Evolutionary conservation across 495 filamentous ascomycete species (phyloP).

Genomic region (Bombardia bombarda): DNA sequence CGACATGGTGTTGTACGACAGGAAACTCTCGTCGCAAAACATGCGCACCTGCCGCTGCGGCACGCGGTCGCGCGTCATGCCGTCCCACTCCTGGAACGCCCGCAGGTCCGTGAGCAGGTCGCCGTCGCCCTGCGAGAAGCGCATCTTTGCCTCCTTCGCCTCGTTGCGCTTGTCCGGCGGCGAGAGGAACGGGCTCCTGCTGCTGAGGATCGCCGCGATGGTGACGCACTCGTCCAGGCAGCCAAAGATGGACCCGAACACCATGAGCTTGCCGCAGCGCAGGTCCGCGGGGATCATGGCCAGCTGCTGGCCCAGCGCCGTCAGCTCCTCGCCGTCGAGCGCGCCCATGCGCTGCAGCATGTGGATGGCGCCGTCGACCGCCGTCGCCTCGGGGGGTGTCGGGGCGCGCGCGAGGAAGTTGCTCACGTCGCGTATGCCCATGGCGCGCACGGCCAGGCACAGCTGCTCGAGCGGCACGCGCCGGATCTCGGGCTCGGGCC

Average conservation of each 20-base stretch:
- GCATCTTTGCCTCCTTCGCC: conserved; percentile 64
- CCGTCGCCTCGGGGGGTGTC: conserved; percentile 75
- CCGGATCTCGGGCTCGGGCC: conserved; percentile 88
- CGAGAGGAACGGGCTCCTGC: conserved; percentile 74
- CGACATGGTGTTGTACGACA: conserved; percentile 71
- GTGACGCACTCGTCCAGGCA: conserved; percentile 82
- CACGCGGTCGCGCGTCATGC: conserved; percentile 45
- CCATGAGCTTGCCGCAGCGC: conserved; percentile 88
- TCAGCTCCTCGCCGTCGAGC: conserved; percentile 73
- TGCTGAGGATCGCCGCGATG: conserved; percentile 84
- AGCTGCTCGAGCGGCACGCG: conserved; percentile 90
- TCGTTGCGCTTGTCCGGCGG: conserved; percentile 76
- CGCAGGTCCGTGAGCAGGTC: conserved; percentile 80
- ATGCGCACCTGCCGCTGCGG: conserved; percentile 56
- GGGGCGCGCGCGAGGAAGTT: conserved; percentile 78
- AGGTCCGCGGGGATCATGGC: conserved; percentile 93
- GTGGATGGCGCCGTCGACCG: conserved; percentile 74
- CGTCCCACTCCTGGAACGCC: conserved; percentile 76
- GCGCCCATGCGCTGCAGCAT: conserved; percentile 82
- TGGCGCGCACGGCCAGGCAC: conserved; percentile 87
- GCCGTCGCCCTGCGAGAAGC: conserved; percentile 69
- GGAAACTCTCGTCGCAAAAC: conserved; percentile 84
- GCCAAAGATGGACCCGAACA: conserved; percentile 88
- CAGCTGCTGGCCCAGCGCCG: conserved; percentile 82
- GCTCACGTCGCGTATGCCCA: conserved; percentile 78